Evolutionary conservation across 2,329 filamentous ascomycete genomes (phyloP), one percentile per base, ranked within the genome.

Genomic region (Volutella citrinella): DNA sequence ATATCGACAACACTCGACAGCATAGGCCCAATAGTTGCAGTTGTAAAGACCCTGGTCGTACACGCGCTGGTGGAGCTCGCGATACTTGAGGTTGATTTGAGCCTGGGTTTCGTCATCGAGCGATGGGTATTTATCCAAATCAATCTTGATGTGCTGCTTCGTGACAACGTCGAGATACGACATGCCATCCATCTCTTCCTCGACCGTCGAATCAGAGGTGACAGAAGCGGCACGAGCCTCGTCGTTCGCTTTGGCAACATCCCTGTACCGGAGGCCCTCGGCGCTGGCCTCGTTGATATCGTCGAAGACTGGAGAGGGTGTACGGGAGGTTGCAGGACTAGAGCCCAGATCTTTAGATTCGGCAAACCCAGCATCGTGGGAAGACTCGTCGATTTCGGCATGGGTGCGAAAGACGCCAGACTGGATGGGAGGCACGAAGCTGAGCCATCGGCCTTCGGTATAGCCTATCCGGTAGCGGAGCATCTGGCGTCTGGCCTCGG

Each of bases 391-490:
- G 7, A 63, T 57, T 17, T 65, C 56, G 28, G 45, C 45, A 12
- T 57, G 51, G 15, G 66, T 63, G 46, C 82, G 76, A 61, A 90
- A 95, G 38, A 74, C 72, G 25, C 91, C 91, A 37, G 89, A 90
- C 61, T 97, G 91, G 32, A 97, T 91, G 1, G 93, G 91, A 5
- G 93, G 90, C 7, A 86, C 54, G 56, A 96, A 95, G 61, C 96
- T 96, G 42, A 69, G 68, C 93, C 93, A 98, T 42, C 68, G 70
- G 19, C 87, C 87, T 55, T 93, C 76, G 38, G 95, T 78, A 44
- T 74, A 76, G 27, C 93, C 93, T 52, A 97, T 88, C 45, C 87
- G 80, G 58, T 90, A 97, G 44, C 76, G 78, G 40, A 78, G 64
- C 87, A 96, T 96, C 50, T 78, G 78, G 38, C 79, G 62, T 50